These are phyloP conservation scores for Guadua angustifolia DNA, from an alignment of 176 grass and related monocot species.

Conservation along the genomic window DNA sequence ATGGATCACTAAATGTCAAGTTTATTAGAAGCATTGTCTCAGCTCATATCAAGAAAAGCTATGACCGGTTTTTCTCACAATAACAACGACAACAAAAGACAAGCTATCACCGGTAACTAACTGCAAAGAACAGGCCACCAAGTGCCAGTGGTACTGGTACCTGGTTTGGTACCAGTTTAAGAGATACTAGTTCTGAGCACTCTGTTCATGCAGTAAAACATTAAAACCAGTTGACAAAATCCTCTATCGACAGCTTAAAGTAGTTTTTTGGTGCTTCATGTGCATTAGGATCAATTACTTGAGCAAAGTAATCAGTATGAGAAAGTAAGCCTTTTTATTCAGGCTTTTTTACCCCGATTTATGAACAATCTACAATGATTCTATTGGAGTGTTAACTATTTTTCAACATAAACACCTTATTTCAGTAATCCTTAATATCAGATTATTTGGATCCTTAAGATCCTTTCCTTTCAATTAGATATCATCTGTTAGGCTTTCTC, in stretches of 20 bases:
- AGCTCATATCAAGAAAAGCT: no score
- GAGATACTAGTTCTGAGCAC: background rate
- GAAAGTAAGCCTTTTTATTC: background rate
- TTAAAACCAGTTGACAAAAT: background rate
- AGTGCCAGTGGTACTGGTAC: background rate
- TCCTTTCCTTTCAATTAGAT: no score
- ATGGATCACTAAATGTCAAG: background rate
- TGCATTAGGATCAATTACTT: background rate
- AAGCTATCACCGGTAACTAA: background rate
- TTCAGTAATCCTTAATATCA: background rate
- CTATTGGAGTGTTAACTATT: no score
- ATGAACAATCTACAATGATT: no score
- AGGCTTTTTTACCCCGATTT: no score
- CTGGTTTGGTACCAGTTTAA: background rate
- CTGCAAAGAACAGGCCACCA: background rate
- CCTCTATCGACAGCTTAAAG: background rate
- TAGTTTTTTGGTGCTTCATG: background rate
- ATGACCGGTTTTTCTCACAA: no score
- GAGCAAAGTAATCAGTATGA: background rate
- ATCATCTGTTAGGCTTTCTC: no score
- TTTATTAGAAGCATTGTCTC: slow-evolving; percentile 6
- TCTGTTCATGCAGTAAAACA: background rate
- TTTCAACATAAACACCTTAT: no score
- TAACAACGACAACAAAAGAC: no score
- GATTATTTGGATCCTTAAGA: no score